These are phyloP conservation scores for Lactarius indigo DNA, from an alignment of 768 basidiomycete species.

Conservation along the genomic window DNA sequence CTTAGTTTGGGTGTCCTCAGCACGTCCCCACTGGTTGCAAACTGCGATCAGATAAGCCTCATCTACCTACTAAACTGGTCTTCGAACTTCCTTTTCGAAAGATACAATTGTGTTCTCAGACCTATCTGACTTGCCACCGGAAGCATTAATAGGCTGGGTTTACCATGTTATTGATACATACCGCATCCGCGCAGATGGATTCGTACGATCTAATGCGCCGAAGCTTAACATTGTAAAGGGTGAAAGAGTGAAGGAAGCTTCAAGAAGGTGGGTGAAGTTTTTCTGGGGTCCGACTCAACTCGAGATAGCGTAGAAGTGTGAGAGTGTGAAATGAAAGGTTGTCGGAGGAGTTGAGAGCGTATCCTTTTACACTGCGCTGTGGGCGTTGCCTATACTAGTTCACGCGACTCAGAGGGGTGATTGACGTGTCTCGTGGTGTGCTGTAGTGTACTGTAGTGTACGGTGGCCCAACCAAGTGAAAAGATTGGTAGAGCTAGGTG, in stretches of 20 bases:
- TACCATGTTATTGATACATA: constrained; percentile 1
- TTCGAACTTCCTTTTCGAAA: constrained; percentile 8
- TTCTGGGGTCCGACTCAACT: constrained; percentile 17
- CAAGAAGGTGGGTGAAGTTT: constrained; percentile 11
- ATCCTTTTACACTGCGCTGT: constrained; percentile 4
- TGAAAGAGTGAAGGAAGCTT: constrained; percentile 1
- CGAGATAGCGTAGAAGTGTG: constrained; percentile 7
- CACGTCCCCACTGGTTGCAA: constrained; percentile 3
- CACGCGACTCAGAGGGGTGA: background rate
- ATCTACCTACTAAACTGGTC: background rate
- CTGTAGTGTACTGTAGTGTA: background rate
- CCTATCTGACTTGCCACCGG: constrained; percentile 12
- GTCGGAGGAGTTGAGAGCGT: background rate
- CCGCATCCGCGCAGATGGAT: constrained; percentile 17
- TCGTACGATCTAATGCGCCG: constrained; percentile 18
- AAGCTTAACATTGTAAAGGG: background rate
- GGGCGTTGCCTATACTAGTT: background rate
- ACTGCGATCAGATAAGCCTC: constrained; percentile 7
- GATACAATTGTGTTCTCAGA: background rate
- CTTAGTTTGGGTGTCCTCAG: constrained; percentile 5
- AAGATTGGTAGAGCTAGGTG: background rate
- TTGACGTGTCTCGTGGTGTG: constrained; percentile 8
- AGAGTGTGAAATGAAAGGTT: background rate
- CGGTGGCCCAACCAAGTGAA: background rate
- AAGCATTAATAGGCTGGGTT: constrained; percentile 17